A percentile compares a stretch with the other conserved stretches of the same genome.
Conservation (phyloP, 2,329 filamentous ascomycete genomes). For the Neofusicoccum kwambonambiense region DNA sequence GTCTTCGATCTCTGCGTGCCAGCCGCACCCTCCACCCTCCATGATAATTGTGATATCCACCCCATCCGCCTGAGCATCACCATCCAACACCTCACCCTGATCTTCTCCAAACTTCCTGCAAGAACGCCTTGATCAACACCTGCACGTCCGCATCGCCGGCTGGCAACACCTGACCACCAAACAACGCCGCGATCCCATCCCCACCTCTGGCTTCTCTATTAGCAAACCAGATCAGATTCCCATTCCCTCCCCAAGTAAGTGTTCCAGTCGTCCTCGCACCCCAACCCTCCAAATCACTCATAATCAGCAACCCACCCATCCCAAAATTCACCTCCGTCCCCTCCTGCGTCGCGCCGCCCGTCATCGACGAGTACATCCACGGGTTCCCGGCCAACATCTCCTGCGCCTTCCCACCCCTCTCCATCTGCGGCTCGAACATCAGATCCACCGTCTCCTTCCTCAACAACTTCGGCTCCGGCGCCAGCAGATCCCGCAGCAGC, state of each 20-base stretch:
- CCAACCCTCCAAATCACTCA: slow-evolving; percentile 23
- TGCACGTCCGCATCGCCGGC: background rate
- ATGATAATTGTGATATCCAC: too few species aligned
- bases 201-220: background rate
- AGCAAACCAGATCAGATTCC: slow-evolving; percentile 32
- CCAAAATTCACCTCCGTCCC: slow-evolving; percentile 24
- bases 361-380: slow-evolving; percentile 29
- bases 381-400: background rate
- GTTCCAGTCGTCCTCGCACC: slow-evolving; percentile 18
- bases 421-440: slow-evolving; percentile 20
- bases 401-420: background rate
- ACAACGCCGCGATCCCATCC: background rate
- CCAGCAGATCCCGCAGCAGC: slow-evolving; percentile 15
- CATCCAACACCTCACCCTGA: too few species aligned
- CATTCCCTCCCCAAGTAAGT: slow-evolving; percentile 33
- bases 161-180: background rate
- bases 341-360: slow-evolving; percentile 20
- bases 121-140: background rate
- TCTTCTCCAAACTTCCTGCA: background rate
- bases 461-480: slow-evolving; percentile 23
- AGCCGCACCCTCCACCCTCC: too few species aligned
- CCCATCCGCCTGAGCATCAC: too few species aligned
- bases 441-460: background rate
- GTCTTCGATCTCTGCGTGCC: too few species aligned
- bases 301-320: slow-evolving; percentile 31